phyloP scores from a whole-genome alignment of 2,329 filamentous ascomycete genomes.

The Arachnopeziza araneosa region DNA sequence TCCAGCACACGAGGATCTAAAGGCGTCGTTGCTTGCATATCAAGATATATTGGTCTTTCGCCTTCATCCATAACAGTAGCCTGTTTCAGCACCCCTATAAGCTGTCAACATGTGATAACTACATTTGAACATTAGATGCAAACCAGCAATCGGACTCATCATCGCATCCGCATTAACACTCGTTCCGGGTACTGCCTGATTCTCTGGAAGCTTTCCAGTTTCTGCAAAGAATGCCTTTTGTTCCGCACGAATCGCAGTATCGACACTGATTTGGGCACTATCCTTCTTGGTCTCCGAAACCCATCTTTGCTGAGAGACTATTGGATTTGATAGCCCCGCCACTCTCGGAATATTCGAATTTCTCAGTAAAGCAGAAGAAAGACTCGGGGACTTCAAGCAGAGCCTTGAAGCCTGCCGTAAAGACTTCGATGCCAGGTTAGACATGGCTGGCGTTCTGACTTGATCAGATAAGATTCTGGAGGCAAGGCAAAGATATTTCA shows the following conservation, averaged over 20 bases:
- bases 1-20: constrained; percentile 92
- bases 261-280: constrained; percentile 73
- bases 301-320: constrained; percentile 54
- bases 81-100: constrained; percentile 74
- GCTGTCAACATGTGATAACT: constrained; percentile 9
- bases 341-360: constrained; percentile 17
- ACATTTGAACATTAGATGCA: constrained; percentile 12
- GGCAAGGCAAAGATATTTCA: constrained; percentile 9
- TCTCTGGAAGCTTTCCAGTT: constrained; percentile 28
- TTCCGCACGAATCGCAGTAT: constrained; percentile 80
- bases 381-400: constrained; percentile 24
- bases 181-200: constrained; percentile 23
- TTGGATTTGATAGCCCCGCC: constrained; percentile 20
- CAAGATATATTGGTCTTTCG: constrained; percentile 89
- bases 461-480: constrained; percentile 10
- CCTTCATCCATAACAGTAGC: constrained; percentile 91
- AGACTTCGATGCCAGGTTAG: constrained; percentile 26
- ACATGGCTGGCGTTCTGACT: constrained; percentile 17
- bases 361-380: constrained; percentile 22
- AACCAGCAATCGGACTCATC: constrained; percentile 75
- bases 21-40: constrained; percentile 97
- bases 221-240: constrained; percentile 70
- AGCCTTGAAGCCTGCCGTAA: constrained; percentile 31
- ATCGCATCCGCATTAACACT: constrained; percentile 45
- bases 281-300: constrained; percentile 78